These are phyloP conservation scores for Candida gorgasii DNA, from an alignment of 805 yeast genomes.

Conservation along the genomic window DNA sequence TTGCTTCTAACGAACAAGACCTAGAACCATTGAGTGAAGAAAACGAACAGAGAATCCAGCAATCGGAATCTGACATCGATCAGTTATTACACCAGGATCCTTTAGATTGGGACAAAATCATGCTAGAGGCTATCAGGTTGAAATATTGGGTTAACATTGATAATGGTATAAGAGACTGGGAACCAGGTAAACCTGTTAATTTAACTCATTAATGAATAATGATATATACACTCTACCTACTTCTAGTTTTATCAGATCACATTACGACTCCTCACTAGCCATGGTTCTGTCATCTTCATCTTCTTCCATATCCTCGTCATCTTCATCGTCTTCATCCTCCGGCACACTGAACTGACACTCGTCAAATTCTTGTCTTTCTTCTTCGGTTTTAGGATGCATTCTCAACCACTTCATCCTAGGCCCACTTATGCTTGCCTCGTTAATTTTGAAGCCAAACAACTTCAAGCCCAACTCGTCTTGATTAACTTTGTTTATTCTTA, in stretches of 20 bases:
- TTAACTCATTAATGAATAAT: slow-evolving; percentile 52
- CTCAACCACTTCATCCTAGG: slow-evolving; percentile 97
- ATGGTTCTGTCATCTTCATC: slow-evolving; percentile 40
- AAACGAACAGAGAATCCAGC: slow-evolving; percentile 56
- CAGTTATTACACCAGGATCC: slow-evolving; percentile 42
- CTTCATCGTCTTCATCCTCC: slow-evolving; percentile 19
- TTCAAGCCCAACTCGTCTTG: slow-evolving; percentile 66
- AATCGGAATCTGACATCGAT: slow-evolving; percentile 46
- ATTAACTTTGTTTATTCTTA: slow-evolving; percentile 48
- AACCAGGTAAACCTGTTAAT: slow-evolving; percentile 63
- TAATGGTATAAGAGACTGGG: slow-evolving; percentile 76
- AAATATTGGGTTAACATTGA: slow-evolving; percentile 85
- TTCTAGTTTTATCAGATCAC: too few species aligned
- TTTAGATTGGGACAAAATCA: slow-evolving; percentile 56
- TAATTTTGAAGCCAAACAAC: slow-evolving; percentile 83
- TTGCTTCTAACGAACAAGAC: slow-evolving; percentile 60
- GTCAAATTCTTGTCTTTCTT: slow-evolving; percentile 62
- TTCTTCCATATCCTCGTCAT: slow-evolving; percentile 20
- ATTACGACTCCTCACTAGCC: slow-evolving; percentile 36
- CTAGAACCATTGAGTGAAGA: slow-evolving; percentile 51
- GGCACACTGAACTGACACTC: slow-evolving; percentile 66
- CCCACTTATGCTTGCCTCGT: slow-evolving; percentile 74
- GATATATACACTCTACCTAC: too few species aligned
- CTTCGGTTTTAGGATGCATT: slow-evolving; percentile 63
- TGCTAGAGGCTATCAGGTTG: slow-evolving; percentile 65